Evolutionary conservation across 108 stramenopile species (phyloP).

Genomic region (Bacterosira constricta): DNA sequence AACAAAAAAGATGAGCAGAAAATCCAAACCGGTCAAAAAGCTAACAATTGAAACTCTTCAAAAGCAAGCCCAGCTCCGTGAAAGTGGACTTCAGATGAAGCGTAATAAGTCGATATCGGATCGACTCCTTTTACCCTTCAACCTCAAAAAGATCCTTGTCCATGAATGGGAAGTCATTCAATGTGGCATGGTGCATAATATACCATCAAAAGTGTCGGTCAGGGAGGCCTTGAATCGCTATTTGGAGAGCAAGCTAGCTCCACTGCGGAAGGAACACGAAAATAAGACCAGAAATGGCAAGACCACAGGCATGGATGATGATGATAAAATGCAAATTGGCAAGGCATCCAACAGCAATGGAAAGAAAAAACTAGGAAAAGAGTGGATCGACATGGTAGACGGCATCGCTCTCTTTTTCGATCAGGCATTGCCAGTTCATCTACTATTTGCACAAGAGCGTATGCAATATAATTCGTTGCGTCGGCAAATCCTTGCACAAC

Average conservation of each 20-base stretch:
- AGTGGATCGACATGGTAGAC: slow-evolving; percentile 74
- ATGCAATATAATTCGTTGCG: slow-evolving; percentile 46
- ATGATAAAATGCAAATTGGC: background rate
- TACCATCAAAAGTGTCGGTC: slow-evolving; percentile 59
- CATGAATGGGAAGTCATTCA: slow-evolving; percentile 85
- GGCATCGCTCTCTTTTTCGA: slow-evolving; percentile 75
- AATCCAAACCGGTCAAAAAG: slow-evolving; percentile 10
- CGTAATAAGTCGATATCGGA: slow-evolving; percentile 12
- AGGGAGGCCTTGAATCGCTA: slow-evolving; percentile 58
- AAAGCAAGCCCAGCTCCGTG: slow-evolving; percentile 31
- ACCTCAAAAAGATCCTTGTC: slow-evolving; percentile 71
- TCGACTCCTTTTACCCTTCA: slow-evolving; percentile 54
- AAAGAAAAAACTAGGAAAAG: slow-evolving; percentile 20
- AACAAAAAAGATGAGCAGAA: background rate
- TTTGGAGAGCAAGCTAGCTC: slow-evolving; percentile 37
- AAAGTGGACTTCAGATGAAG: slow-evolving; percentile 21
- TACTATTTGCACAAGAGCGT: slow-evolving; percentile 66
- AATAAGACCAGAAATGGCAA: background rate
- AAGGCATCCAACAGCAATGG: background rate
- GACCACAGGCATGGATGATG: slow-evolving; percentile 23
- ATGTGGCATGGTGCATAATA: slow-evolving; percentile 62
- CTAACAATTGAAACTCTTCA: slow-evolving; percentile 24
- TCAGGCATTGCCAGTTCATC: slow-evolving; percentile 61
- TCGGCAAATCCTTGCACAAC: slow-evolving; percentile 25
- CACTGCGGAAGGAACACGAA: slow-evolving; percentile 16